Evolutionary conservation across 2,329 filamentous ascomycete species (phyloP).

Genomic region (Penicillium digitatum): DNA sequence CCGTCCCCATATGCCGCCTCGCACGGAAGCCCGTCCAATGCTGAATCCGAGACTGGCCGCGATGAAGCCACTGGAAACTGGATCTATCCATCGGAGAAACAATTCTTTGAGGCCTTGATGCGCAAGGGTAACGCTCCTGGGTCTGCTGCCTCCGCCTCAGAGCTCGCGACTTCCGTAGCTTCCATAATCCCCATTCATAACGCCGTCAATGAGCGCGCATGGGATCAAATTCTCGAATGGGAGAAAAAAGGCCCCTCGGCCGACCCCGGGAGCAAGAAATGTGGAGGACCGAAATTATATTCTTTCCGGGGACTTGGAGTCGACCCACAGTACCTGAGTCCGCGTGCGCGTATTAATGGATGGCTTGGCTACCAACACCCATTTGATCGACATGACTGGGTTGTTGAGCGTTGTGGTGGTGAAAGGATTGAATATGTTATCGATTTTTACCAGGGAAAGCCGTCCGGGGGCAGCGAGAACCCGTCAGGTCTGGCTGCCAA

Average conservation of each 20-base stretch:
- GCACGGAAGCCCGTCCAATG: constrained; percentile 58
- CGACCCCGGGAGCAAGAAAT: constrained; percentile 59
- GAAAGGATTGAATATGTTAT: constrained; percentile 86
- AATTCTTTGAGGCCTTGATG: constrained; percentile 97
- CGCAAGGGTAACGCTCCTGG: constrained; percentile 76
- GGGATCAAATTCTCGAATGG: constrained; percentile 88
- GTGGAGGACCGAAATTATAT: constrained; percentile 74
- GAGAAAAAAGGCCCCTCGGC: constrained; percentile 62
- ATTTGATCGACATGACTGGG: constrained; percentile 97
- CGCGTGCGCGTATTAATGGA: constrained; percentile 76
- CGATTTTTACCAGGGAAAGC: constrained; percentile 85
- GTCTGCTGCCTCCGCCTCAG: constrained; percentile 41
- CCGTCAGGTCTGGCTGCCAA: constrained; percentile 29
- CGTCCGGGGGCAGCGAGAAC: constrained; percentile 32
- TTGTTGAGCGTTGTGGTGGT: constrained; percentile 81
- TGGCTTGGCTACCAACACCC: constrained; percentile 83
- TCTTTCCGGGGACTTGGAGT: constrained; percentile 68
- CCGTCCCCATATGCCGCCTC: constrained; percentile 32
- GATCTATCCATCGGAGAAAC: constrained; percentile 94
- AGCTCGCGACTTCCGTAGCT: constrained; percentile 69
- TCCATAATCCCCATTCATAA: constrained; percentile 97
- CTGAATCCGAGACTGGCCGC: constrained; percentile 71
- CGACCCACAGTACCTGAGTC: constrained; percentile 61
- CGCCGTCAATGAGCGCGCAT: constrained; percentile 94
- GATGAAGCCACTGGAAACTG: constrained; percentile 74